Base-by-base conservation (phyloP, 2,329 filamentous ascomycete genomes). In the Cladosporium sp. region DNA sequence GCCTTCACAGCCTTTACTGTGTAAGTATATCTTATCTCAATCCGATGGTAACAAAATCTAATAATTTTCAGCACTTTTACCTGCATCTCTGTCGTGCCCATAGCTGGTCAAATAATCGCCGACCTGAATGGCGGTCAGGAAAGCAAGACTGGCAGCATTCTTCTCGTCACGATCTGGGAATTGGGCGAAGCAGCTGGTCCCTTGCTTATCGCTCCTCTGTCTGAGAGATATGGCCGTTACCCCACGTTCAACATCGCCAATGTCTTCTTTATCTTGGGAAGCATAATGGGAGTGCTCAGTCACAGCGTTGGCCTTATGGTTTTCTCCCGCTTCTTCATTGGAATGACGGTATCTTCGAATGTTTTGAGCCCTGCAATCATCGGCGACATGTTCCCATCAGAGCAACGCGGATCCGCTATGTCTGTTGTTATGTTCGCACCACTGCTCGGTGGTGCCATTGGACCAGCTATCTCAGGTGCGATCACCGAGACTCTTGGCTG, bases 281-380 rank as follows among this genome's bases (percentile, higher is more conserved):
- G 73, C 11, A 59, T 75, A 11, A 61, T 78, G 11, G 73, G 74
- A 14, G 75, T 73, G 2, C 63, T 70, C 30, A 74, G 75, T 59
- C 69, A 73, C 9, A 76, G 65, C 56, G 71, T 72, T 5, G 59
- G 65, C 1, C 58, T 78, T 4, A 70, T 80, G 60, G 78, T 80
- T 51, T 69, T 69, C 8, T 72, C 75, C 0, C 65, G 78, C 39
- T 76, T 75, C 63, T 71, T 81, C 60, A 77, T 78, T 43, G 75
- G 75, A 40, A 63, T 75, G 34, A 71, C 74, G 42, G 77, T 80
- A 5, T 73, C 76, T 19, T 73, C 74, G 3, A 77, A 85, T 62
- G 84, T 87, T 8, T 75, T 88, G 17, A 84, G 81, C 62, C 85
- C 85, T 0, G 82, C 84, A 22, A 83, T 88, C 55, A 79, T 88